phyloP scores from a whole-genome alignment of 306 rosid species.

The Cucurbita moschata region DNA sequence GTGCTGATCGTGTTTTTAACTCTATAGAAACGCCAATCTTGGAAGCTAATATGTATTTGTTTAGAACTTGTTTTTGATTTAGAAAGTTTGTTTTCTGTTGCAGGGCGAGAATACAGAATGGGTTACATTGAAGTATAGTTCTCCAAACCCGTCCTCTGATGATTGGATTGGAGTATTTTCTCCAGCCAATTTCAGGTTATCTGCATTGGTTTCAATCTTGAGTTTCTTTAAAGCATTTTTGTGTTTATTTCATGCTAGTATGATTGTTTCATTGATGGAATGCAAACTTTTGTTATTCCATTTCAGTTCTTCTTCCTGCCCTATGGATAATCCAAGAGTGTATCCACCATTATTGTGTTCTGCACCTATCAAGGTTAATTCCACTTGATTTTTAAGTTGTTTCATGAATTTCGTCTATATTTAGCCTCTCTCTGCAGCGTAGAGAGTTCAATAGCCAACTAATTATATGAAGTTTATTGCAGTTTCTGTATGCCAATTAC shows the following conservation, averaged over 20 bases:
- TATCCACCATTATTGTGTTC: slow-evolving; percentile 60
- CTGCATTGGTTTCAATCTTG: not conserved
- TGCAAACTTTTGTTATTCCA: not conserved
- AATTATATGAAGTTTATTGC: slow-evolving; percentile 18
- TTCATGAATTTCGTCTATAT: not conserved
- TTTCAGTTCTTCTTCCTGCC: slow-evolving; percentile 65
- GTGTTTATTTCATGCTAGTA: not conserved
- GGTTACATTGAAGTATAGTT: slow-evolving; percentile 38
- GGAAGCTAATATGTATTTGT: not conserved
- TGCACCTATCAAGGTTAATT: slow-evolving; percentile 75
- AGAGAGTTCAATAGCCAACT: not conserved
- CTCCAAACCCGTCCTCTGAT: slow-evolving; percentile 47
- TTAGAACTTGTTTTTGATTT: not conserved
- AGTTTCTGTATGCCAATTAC: slow-evolving; percentile 83
- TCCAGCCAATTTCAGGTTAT: slow-evolving; percentile 73
- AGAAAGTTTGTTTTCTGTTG: slow-evolving; percentile 7
- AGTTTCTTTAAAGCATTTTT: not conserved
- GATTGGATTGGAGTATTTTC: slow-evolving; percentile 96
- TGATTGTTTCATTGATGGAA: not conserved
- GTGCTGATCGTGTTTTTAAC: not conserved
- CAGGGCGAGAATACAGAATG: slow-evolving; percentile 65
- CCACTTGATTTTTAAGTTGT: not conserved
- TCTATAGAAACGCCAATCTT: not conserved
- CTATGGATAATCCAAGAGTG: slow-evolving; percentile 31
- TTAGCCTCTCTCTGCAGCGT: not conserved